Conservation (phyloP, 306 rosid genomes). For the Delonix regia region DNA sequence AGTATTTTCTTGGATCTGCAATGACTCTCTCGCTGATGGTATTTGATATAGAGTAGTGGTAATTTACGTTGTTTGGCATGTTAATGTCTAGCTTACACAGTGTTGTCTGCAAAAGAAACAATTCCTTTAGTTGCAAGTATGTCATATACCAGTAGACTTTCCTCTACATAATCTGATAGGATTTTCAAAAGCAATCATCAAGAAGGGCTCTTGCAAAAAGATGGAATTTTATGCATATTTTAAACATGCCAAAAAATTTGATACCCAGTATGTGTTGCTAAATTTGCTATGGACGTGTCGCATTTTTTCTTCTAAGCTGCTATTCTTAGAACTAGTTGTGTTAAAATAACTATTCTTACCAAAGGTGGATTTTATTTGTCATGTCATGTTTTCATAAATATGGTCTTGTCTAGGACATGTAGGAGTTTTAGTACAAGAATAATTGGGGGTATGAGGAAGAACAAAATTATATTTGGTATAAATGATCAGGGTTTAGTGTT, state of each 20-base stretch:
- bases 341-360: neutral
- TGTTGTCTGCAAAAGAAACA: neutral
- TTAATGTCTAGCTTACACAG: neutral
- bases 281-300: constrained; percentile 3
- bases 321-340: constrained; percentile 10
- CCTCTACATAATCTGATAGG: neutral
- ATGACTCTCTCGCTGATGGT: constrained; percentile 1
- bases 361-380: neutral
- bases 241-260: neutral
- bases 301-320: constrained; percentile 9
- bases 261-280: constrained; percentile 7
- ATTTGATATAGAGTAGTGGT: neutral
- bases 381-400: neutral
- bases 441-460: neutral
- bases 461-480: neutral
- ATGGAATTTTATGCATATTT: constrained; percentile 21
- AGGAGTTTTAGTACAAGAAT: neutral
- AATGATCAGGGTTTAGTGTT: too few species aligned
- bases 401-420: constrained; percentile 13
- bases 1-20: constrained; percentile 18
- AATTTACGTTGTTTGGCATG: constrained; percentile 10
- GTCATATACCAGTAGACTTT: neutral
- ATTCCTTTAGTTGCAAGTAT: neutral
- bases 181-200: neutral
- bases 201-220: neutral